phyloP scores from a whole-genome alignment of 2,329 filamentous ascomycete genomes.

The Macrophomina pseudophaseolina region DNA sequence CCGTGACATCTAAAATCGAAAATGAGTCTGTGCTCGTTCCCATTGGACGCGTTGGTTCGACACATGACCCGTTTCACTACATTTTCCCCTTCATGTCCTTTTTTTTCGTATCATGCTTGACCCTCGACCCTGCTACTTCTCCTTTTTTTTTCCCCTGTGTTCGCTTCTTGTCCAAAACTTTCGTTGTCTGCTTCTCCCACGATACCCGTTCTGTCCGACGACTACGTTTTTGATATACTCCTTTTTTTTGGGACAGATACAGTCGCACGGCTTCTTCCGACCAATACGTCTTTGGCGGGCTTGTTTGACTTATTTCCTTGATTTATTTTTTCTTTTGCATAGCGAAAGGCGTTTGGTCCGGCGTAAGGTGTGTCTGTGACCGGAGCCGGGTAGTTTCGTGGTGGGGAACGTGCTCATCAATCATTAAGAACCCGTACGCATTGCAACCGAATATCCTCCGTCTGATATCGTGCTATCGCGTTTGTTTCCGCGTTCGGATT shows the following conservation, averaged over 20 bases:
- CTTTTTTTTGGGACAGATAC: neutral
- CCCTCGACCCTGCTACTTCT: neutral
- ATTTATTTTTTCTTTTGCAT: conserved; percentile 3
- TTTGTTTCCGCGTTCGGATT: neutral
- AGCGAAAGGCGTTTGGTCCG: conserved; percentile 19
- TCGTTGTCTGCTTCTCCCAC: conserved; percentile 6
- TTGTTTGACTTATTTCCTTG: neutral
- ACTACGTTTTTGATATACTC: neutral
- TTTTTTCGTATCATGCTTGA: conserved; percentile 1
- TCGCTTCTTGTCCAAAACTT: neutral
- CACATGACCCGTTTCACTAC: conserved; percentile 6
- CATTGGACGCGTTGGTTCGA: neutral
- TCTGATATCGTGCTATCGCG: neutral
- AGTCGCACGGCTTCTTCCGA: conserved; percentile 12
- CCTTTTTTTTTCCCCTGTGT: neutral
- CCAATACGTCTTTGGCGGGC: neutral
- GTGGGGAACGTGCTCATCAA: neutral
- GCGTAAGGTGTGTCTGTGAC: neutral
- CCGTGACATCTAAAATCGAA: neutral
- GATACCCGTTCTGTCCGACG: conserved; percentile 24
- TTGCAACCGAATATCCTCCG: too few relatives aligned
- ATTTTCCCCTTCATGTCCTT: conserved; percentile 7
- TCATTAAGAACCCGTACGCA: too few relatives aligned
- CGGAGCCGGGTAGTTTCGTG: neutral
- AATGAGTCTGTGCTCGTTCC: neutral